phyloP scores from a whole-genome alignment of 441 rosid species.

The Pelargonium australe region DNA sequence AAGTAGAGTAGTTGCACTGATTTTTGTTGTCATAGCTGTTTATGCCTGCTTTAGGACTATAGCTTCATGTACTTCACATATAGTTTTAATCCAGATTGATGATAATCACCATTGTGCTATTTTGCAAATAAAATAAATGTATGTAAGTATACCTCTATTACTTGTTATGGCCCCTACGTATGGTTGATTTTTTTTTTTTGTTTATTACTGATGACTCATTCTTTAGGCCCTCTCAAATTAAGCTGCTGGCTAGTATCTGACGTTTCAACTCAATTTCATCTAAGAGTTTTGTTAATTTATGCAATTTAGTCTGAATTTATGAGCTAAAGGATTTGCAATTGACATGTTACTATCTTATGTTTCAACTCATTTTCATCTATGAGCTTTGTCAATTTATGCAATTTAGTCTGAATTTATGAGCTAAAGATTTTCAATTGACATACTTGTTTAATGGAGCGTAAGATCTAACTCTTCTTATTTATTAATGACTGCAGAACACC shows the following conservation, averaged over 20 bases:
- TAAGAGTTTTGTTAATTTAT: not conserved
- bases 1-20: no score
- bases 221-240: not conserved
- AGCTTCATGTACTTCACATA: no score
- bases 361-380: not conserved
- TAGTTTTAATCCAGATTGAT: no score
- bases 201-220: not conserved
- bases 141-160: no score
- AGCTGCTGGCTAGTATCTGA: no score
- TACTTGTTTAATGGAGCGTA: slow-evolving; percentile 6
- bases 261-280: not conserved
- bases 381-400: not conserved
- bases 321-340: not conserved
- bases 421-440: not conserved
- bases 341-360: not conserved
- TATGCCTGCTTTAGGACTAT: no score
- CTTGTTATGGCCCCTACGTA: no score
- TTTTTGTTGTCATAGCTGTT: no score
- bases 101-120: no score
- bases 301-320: not conserved
- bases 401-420: not conserved
- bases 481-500: slow-evolving; percentile 32
- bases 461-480: slow-evolving; percentile 13
- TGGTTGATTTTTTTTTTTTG: no score
- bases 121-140: no score